phyloP scores from a whole-genome alignment of 768 basidiomycete genomes.

The Pleurotus salmoneostramineus region DNA sequence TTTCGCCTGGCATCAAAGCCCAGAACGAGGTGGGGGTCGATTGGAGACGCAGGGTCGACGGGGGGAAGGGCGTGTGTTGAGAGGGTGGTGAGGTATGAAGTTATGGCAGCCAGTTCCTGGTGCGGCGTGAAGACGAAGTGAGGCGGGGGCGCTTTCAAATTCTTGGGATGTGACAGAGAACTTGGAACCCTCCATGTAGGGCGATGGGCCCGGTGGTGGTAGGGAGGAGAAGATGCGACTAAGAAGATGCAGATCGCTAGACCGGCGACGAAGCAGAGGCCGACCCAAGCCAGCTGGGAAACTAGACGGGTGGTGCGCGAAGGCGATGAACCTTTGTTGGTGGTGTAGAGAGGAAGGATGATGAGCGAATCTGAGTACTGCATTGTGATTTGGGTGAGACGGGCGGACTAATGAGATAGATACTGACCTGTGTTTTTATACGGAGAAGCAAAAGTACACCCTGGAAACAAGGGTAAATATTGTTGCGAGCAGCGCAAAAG shows the following conservation, averaged over 20 bases:
- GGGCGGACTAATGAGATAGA: neutral
- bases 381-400: neutral
- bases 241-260: slow-evolving; percentile 50
- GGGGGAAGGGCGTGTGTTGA: slow-evolving; percentile 21
- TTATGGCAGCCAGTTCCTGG: slow-evolving; percentile 72
- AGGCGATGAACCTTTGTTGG: neutral
- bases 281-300: slow-evolving; percentile 11
- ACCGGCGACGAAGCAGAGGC: slow-evolving; percentile 45
- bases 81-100: slow-evolving; percentile 68
- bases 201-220: neutral
- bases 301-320: neutral
- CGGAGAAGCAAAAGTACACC: neutral
- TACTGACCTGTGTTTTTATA: neutral
- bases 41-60: neutral
- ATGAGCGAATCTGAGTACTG: neutral
- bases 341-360: neutral
- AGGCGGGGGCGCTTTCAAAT: neutral
- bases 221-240: slow-evolving; percentile 32
- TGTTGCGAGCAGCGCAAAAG: neutral
- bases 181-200: neutral
- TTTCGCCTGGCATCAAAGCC: slow-evolving; percentile 77
- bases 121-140: slow-evolving; percentile 38
- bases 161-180: neutral
- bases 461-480: neutral
- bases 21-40: slow-evolving; percentile 51